A percentile compares a stretch with the other conserved stretches of the same genome.
phyloP scores from a whole-genome alignment of 2,329 filamentous ascomycete species.

The Phaeosphaeriaceae sp. region DNA sequence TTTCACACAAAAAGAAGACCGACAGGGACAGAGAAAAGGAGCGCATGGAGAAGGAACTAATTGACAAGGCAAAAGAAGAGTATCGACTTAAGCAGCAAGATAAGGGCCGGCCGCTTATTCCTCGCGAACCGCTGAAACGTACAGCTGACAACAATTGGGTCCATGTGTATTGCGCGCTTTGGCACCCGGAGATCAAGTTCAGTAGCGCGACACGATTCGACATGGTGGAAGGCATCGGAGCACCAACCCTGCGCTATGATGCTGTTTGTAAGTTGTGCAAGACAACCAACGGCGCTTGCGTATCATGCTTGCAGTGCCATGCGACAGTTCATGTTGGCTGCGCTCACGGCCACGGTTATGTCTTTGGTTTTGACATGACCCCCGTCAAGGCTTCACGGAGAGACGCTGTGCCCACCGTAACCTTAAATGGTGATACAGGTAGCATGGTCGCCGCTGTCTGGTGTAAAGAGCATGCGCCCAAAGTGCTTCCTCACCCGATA shows the following conservation, averaged over 20 bases:
- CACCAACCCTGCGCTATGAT: slow-evolving; percentile 78
- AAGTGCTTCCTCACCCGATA: slow-evolving; percentile 77
- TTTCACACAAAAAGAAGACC: slow-evolving; percentile 84
- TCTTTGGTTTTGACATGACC: slow-evolving; percentile 86
- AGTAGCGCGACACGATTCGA: slow-evolving; percentile 82
- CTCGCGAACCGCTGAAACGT: slow-evolving; percentile 88
- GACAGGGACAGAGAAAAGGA: slow-evolving; percentile 93
- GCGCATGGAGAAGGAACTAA: slow-evolving; percentile 81
- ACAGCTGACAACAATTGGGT: slow-evolving; percentile 99
- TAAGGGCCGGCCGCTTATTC: slow-evolving; percentile 79
- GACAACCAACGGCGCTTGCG: slow-evolving; percentile 75
- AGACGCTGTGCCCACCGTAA: slow-evolving; percentile 80
- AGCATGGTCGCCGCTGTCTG: slow-evolving; percentile 85
- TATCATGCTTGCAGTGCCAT: slow-evolving; percentile 79
- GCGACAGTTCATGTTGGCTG: slow-evolving; percentile 83
- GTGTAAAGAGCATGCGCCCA: slow-evolving; percentile 84
- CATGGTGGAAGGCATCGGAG: slow-evolving; percentile 81
- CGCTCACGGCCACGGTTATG: slow-evolving; percentile 81
- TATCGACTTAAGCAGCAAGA: slow-evolving; percentile 85
- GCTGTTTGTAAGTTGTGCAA: slow-evolving; percentile 87
- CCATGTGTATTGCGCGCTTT: slow-evolving; percentile 90
- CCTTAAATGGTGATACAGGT: slow-evolving; percentile 79
- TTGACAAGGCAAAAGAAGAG: slow-evolving; percentile 77
- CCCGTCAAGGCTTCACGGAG: slow-evolving; percentile 88
- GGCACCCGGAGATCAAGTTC: slow-evolving; percentile 92